phyloP scores from a whole-genome alignment of 495 filamentous ascomycete genomes.

The Bacidia gigantensis region DNA sequence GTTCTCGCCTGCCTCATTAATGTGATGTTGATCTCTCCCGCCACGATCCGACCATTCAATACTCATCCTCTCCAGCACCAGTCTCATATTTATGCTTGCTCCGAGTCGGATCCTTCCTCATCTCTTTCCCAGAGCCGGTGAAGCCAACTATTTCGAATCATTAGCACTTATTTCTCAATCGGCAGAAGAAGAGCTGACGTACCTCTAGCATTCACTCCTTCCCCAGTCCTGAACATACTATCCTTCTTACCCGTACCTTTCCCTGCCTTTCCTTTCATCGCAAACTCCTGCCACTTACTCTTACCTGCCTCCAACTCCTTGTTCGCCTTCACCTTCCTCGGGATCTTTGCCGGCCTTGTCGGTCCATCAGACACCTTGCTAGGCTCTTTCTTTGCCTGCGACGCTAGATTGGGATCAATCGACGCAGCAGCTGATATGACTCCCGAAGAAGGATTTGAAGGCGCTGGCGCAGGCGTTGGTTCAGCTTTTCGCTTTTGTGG shows the following conservation, averaged over 20 bases:
- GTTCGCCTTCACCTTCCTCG: slow-evolving; percentile 77
- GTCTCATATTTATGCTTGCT: slow-evolving; percentile 78
- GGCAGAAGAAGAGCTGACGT: slow-evolving; percentile 1
- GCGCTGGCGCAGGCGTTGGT: slow-evolving; percentile 36
- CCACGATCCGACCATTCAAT: background rate
- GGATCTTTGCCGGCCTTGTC: slow-evolving; percentile 46
- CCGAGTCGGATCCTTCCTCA: slow-evolving; percentile 80
- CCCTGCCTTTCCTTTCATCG: slow-evolving; percentile 38
- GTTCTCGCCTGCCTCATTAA: background rate
- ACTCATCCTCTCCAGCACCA: slow-evolving; percentile 55
- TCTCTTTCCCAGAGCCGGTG: slow-evolving; percentile 82
- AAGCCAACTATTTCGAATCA: too few species aligned
- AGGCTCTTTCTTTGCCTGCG: slow-evolving; percentile 51
- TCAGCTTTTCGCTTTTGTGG: slow-evolving; percentile 87
- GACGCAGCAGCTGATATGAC: slow-evolving; percentile 82
- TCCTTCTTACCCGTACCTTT: slow-evolving; percentile 74
- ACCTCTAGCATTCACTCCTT: slow-evolving; percentile 64
- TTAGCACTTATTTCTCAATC: slow-evolving; percentile 23
- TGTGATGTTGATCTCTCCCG: background rate
- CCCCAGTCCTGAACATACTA: slow-evolving; percentile 91
- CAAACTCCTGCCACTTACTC: slow-evolving; percentile 89
- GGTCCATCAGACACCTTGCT: slow-evolving; percentile 55
- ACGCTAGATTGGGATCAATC: slow-evolving; percentile 66
- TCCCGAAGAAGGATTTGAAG: slow-evolving; percentile 37
- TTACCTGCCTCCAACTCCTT: slow-evolving; percentile 83